These are phyloP conservation scores for Exophiala spinifera DNA, from an alignment of 2,329 filamentous ascomycete genomes.

Conservation along the genomic window DNA sequence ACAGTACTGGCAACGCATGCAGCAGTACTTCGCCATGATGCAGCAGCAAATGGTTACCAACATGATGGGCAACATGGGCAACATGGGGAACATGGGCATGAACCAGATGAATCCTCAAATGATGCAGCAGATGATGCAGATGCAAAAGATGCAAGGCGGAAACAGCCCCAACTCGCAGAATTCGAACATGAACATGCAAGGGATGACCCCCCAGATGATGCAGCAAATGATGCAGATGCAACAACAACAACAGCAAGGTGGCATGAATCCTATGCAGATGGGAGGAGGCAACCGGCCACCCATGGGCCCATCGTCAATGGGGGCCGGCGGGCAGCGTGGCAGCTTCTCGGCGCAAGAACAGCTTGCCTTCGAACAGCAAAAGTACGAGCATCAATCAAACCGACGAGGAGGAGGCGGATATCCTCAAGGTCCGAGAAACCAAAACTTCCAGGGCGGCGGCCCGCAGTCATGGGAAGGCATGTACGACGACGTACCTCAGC, in stretches of 20 bases:
- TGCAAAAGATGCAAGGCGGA: constrained; percentile 50
- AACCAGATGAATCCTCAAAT: constrained; percentile 42
- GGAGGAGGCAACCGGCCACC: constrained; percentile 30
- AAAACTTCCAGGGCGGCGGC: constrained; percentile 42
- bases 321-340: constrained; percentile 45
- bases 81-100: constrained; percentile 38
- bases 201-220: constrained; percentile 42
- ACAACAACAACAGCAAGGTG: constrained; percentile 36
- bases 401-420: constrained; percentile 47
- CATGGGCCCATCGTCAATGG: constrained; percentile 36
- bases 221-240: constrained; percentile 56
- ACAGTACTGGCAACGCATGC: constrained; percentile 97
- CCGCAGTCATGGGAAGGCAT: constrained; percentile 95
- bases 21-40: constrained; percentile 94
- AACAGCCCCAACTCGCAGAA: constrained; percentile 32
- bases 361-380: constrained; percentile 72
- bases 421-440: constrained; percentile 16
- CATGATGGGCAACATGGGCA: constrained; percentile 64
- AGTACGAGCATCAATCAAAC: constrained; percentile 69
- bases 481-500: constrained; percentile 93
- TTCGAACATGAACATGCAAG: constrained; percentile 10
- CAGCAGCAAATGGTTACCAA: constrained; percentile 76
- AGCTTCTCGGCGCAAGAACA: constrained; percentile 69
- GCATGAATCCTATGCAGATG: constrained; percentile 35
- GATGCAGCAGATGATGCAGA: constrained; percentile 63